Evolutionary conservation across 371 early-diverging fungal species (phyloP).

Genomic region (Chytridiales sp.): DNA sequence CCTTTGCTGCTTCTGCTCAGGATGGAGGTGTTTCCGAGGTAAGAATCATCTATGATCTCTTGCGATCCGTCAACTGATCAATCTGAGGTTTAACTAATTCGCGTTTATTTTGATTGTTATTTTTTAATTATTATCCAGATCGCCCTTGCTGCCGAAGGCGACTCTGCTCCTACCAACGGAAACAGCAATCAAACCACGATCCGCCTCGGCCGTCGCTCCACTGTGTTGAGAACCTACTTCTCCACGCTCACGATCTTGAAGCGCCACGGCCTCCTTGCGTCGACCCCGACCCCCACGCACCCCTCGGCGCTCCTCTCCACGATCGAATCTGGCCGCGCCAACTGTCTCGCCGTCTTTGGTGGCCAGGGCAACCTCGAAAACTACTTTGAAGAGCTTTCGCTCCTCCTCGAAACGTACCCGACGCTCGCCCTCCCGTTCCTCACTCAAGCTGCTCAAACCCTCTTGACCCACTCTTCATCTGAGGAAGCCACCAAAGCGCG

Average conservation of each 20-base stretch:
- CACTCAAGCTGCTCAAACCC: slow-evolving; percentile 70
- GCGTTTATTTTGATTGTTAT: too few relatives aligned
- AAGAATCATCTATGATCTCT: too few relatives aligned
- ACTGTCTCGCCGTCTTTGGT: slow-evolving; percentile 88
- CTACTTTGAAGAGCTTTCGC: slow-evolving; percentile 89
- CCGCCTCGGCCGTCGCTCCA: not conserved
- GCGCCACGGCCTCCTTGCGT: slow-evolving; percentile 34
- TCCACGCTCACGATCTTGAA: slow-evolving; percentile 62
- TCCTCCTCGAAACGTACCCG: slow-evolving; percentile 78
- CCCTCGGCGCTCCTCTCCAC: slow-evolving; percentile 70
- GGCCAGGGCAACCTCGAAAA: slow-evolving; percentile 96
- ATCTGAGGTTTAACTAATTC: too few relatives aligned
- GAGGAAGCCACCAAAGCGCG: slow-evolving; percentile 70
- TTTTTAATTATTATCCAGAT: too few relatives aligned
- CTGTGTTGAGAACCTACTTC: slow-evolving; percentile 78
- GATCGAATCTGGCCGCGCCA: slow-evolving; percentile 64
- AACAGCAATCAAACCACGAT: too few relatives aligned
- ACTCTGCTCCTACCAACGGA: too few relatives aligned
- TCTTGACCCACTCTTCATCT: slow-evolving; percentile 69
- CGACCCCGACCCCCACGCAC: slow-evolving; percentile 42
- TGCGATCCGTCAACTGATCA: too few relatives aligned
- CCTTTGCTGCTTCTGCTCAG: too few relatives aligned
- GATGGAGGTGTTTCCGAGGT: too few relatives aligned
- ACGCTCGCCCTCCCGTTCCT: slow-evolving; percentile 77
- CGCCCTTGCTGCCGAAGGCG: too few relatives aligned